phyloP scores from a whole-genome alignment of 805 yeast genomes.

The Saccharomycopsis olivae region DNA sequence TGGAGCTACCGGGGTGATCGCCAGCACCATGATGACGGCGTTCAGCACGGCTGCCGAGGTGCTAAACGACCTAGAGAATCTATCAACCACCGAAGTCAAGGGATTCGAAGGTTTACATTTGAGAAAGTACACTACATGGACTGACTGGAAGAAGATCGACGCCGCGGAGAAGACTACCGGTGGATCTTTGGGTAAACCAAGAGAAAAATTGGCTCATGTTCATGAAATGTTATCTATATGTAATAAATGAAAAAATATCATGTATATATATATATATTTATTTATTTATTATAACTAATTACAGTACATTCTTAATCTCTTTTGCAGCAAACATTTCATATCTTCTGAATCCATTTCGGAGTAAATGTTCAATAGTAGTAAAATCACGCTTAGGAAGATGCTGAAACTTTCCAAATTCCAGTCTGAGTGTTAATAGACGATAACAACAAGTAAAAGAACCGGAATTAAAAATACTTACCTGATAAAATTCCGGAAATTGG shows the following conservation, averaged over 20 bases:
- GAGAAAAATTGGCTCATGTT: conserved; percentile 43
- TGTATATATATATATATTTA: not conserved
- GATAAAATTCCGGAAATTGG: conserved; percentile 13
- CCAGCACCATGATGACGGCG: conserved; percentile 80
- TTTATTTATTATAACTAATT: not conserved
- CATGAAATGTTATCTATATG: conserved; percentile 38
- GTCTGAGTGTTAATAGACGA: no score
- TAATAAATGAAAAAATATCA: not conserved
- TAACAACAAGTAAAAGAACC: no score
- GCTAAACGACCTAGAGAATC: conserved; percentile 36
- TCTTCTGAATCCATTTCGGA: conserved; percentile 17
- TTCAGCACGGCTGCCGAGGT: conserved; percentile 62
- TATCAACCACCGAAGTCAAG: conserved; percentile 9
- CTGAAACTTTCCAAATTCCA: conserved; percentile 14
- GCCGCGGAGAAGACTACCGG: conserved; percentile 44
- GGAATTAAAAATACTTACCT: conserved; percentile 7
- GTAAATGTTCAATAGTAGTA: conserved; percentile 17
- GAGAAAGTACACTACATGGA: conserved; percentile 41
- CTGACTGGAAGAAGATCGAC: conserved; percentile 55
- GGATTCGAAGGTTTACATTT: conserved; percentile 22
- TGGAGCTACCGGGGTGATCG: conserved; percentile 86
- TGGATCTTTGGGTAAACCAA: conserved; percentile 34
- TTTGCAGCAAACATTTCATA: conserved; percentile 18
- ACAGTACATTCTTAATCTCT: conserved; percentile 17
- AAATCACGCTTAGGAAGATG: conserved; percentile 17